Conservation (phyloP, 768 basidiomycete species). For the Hydnomerulius pinastri region DNA sequence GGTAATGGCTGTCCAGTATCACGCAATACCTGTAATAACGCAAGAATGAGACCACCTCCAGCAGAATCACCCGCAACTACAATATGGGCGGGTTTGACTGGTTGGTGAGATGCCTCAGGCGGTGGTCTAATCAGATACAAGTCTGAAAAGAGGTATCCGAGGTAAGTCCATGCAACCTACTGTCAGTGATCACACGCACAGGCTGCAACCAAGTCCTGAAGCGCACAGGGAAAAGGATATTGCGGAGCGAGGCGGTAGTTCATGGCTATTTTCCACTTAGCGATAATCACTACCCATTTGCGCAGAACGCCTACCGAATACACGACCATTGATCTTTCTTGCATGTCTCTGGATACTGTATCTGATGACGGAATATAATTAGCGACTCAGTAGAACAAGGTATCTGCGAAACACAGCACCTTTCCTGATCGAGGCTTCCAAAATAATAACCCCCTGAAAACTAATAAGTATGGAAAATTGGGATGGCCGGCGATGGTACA, state of each 20-base stretch:
- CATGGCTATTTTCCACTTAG: conserved; percentile 49
- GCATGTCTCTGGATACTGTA: conserved; percentile 83
- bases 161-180: neutral
- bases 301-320: conserved; percentile 58
- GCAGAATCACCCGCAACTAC: conserved; percentile 92
- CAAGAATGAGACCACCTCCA: conserved; percentile 84
- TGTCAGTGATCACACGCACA: conserved; percentile 48
- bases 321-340: conserved; percentile 89
- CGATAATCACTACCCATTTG: neutral
- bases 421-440: conserved; percentile 77
- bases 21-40: conserved; percentile 84
- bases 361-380: conserved; percentile 33
- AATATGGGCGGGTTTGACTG: conserved; percentile 81
- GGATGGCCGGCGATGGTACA: neutral
- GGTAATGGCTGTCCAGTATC: conserved; percentile 81
- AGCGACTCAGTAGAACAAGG: conserved; percentile 6
- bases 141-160: conserved; percentile 45
- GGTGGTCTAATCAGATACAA: conserved; percentile 91
- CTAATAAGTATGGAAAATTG: no score
- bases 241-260: conserved; percentile 92
- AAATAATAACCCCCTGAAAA: conserved; percentile 79
- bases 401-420: conserved; percentile 36
- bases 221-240: conserved; percentile 92
- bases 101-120: conserved; percentile 67
- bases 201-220: conserved; percentile 87